Evolutionary conservation across 1,284 basidiomycete species (phyloP).

Genomic region (Apiotrichum porosum): DNA sequence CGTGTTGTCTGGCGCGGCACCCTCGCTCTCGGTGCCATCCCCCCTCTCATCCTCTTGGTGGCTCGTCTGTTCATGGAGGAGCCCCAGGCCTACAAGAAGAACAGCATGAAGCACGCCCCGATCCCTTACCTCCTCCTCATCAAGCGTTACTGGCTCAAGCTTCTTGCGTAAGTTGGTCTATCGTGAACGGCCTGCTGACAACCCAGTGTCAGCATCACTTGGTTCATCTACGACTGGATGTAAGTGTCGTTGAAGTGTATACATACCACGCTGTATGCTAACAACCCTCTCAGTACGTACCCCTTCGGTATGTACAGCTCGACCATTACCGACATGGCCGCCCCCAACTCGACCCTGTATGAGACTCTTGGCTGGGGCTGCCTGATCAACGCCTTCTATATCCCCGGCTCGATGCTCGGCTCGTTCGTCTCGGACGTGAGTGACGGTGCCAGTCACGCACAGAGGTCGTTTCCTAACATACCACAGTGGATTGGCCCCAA

Average conservation of each 20-base stretch:
- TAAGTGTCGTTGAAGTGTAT: too few relatives aligned
- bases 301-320: constrained; percentile 81
- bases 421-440: constrained; percentile 34
- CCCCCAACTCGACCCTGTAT: constrained; percentile 29
- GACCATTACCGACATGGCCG: constrained; percentile 47
- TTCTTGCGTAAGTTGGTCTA: constrained; percentile 14
- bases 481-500: constrained; percentile 36
- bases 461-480: too few relatives aligned
- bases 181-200: too few relatives aligned
- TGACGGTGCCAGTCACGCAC: too few relatives aligned
- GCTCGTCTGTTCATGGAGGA: constrained; percentile 86
- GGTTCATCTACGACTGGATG: constrained; percentile 65
- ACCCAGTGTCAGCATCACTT: constrained; percentile 37
- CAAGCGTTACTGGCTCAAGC: constrained; percentile 58
- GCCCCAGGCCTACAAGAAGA: constrained; percentile 49
- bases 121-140: constrained; percentile 66
- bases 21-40: constrained; percentile 77
- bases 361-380: constrained; percentile 43
- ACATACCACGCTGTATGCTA: too few relatives aligned
- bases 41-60: constrained; percentile 69
- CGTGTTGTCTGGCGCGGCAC: constrained; percentile 82
- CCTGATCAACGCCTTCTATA: constrained; percentile 51
- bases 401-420: constrained; percentile 36
- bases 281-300: too few relatives aligned
- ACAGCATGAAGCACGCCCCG: constrained; percentile 62